A percentile compares a stretch with the other conserved stretches of the same genome.
Conservation (phyloP, 331 rosid species). For the Acacia concinna region DNA sequence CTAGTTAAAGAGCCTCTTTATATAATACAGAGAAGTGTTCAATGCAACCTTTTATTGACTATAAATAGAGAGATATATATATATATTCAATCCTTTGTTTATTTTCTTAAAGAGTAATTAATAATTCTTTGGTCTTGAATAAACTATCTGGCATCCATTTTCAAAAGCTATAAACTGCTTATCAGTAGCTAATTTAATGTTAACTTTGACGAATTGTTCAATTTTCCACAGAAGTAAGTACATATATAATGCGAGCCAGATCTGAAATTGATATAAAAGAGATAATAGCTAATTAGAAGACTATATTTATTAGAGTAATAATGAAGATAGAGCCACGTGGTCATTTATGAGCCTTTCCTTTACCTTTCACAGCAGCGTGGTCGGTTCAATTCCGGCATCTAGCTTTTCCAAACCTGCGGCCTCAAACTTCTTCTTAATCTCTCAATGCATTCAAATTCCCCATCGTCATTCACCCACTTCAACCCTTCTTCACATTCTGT, state of each 20-base stretch:
- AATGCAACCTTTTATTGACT: not conserved
- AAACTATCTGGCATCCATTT: not conserved
- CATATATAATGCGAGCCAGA: slow-evolving; percentile 28
- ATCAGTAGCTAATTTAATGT: not conserved
- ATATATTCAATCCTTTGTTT: not conserved
- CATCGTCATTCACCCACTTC: too few relatives aligned
- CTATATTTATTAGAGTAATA: slow-evolving; percentile 43
- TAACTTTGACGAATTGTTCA: too few relatives aligned
- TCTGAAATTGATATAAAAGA: slow-evolving; percentile 39
- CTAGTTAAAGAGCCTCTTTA: not conserved
- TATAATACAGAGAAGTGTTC: not conserved
- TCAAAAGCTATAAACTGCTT: not conserved
- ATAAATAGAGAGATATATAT: too few relatives aligned
- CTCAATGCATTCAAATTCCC: slow-evolving; percentile 30
- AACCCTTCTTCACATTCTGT: not conserved
- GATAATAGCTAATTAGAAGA: not conserved
- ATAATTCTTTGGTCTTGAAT: not conserved
- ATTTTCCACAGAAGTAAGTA: too few relatives aligned
- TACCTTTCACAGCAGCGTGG: slow-evolving; percentile 67
- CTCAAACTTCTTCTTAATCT: slow-evolving; percentile 32
- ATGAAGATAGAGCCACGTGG: slow-evolving; percentile 64
- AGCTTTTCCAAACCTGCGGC: slow-evolving; percentile 43
- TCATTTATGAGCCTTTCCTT: slow-evolving; percentile 56
- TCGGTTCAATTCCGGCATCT: slow-evolving; percentile 94
- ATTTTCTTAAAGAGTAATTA: not conserved